phyloP scores from a whole-genome alignment of 208 protist species.

The Herpetomonas tarakana region DNA sequence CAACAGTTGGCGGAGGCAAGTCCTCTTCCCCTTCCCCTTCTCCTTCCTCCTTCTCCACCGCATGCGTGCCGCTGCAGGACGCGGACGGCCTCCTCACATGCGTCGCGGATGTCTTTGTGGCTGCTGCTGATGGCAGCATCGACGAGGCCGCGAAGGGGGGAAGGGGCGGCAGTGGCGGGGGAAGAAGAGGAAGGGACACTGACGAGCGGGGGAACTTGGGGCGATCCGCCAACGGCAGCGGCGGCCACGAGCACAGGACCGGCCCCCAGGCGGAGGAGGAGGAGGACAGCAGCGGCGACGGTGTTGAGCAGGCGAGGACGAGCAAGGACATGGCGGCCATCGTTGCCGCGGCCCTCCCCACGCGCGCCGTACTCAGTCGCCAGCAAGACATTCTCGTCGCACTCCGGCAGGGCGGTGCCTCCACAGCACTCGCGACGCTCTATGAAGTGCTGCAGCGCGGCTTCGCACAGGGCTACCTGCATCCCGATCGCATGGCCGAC shows the following conservation, averaged over 20 bases:
- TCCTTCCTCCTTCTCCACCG: too few species aligned
- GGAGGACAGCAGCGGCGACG: not conserved
- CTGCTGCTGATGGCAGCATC: not conserved
- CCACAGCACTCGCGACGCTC: not conserved
- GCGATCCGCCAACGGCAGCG: not conserved
- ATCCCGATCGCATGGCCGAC: not conserved
- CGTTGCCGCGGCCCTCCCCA: not conserved
- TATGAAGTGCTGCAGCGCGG: not conserved
- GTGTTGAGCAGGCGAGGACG: not conserved
- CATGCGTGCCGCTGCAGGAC: not conserved
- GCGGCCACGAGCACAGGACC: not conserved
- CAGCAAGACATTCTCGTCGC: slow-evolving; percentile 1
- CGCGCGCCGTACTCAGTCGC: not conserved
- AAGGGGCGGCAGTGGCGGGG: slow-evolving; percentile 2
- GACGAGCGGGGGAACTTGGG: too few species aligned
- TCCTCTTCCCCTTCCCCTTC: too few species aligned
- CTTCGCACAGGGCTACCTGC: not conserved
- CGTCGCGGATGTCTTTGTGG: not conserved
- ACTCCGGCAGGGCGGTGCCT: not conserved
- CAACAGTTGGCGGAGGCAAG: too few species aligned
- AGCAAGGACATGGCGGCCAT: not conserved
- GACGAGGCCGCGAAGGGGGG: not conserved
- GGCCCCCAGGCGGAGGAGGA: not conserved
- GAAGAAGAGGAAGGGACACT: slow-evolving; percentile 7
- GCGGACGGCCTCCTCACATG: not conserved